These are phyloP conservation scores for Mediolabrus comicus DNA, from an alignment of 108 stramenopile genomes.

Conservation along the genomic window DNA sequence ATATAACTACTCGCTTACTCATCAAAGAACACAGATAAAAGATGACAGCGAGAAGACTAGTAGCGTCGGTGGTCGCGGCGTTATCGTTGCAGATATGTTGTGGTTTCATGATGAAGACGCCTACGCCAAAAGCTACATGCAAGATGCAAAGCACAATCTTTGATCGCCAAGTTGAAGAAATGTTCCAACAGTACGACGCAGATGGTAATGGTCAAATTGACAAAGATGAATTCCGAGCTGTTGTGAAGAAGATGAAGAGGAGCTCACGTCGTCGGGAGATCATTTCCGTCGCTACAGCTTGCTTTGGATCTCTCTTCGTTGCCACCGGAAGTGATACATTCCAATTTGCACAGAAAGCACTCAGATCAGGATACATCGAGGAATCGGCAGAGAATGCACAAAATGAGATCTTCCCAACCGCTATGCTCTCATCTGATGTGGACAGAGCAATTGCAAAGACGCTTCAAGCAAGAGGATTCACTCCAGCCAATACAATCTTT, in stretches of 20 bases:
- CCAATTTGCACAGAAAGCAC: conserved; percentile 32
- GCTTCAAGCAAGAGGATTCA: conserved; percentile 20
- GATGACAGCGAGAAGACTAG: not conserved
- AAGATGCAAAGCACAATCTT: not conserved
- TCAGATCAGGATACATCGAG: conserved; percentile 20
- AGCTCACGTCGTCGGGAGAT: conserved; percentile 28
- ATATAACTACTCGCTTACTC: not conserved
- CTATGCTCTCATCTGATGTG: conserved; percentile 22
- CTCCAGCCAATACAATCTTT: conserved; percentile 40
- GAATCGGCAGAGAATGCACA: conserved; percentile 13
- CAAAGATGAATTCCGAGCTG: conserved; percentile 31
- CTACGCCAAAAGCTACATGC: not conserved
- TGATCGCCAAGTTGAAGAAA: not conserved
- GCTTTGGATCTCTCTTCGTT: conserved; percentile 32
- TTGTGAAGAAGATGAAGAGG: conserved; percentile 20
- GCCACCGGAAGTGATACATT: conserved; percentile 12
- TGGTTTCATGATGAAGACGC: conserved; percentile 1
- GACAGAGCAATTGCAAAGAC: conserved; percentile 27
- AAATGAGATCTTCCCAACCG: conserved; percentile 30
- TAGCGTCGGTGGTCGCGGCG: not conserved
- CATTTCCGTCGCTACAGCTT: conserved; percentile 27
- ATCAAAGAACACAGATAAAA: not conserved
- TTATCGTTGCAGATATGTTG: not conserved
- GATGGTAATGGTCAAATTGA: conserved; percentile 27
- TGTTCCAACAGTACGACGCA: conserved; percentile 23